phyloP scores from a whole-genome alignment of 305 asterid species.

The Solanum hybrid region DNA sequence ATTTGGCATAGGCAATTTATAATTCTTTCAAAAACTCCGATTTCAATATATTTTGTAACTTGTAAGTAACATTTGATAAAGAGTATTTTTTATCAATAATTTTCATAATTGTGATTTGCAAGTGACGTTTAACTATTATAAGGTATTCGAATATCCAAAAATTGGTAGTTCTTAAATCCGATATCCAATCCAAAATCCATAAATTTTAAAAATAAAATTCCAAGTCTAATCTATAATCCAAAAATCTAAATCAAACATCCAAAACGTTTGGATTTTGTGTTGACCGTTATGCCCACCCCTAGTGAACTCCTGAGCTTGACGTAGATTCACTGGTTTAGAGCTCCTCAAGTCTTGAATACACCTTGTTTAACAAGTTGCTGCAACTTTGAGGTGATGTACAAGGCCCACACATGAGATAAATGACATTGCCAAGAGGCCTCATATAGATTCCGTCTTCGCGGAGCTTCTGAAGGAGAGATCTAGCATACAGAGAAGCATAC shows the following conservation, averaged over 20 bases:
- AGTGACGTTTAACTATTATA: neutral
- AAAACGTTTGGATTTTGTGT: neutral
- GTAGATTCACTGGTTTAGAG: slow-evolving; percentile 14
- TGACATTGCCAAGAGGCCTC: slow-evolving; percentile 90
- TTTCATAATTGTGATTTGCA: no score
- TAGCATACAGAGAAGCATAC: slow-evolving; percentile 74
- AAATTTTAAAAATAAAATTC: neutral
- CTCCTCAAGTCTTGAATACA: slow-evolving; percentile 48
- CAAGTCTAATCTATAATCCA: neutral
- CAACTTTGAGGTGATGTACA: slow-evolving; percentile 60
- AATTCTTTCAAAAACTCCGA: no score
- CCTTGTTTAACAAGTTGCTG: slow-evolving; percentile 37
- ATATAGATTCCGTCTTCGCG: slow-evolving; percentile 73
- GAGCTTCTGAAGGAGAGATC: slow-evolving; percentile 55
- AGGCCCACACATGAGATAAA: slow-evolving; percentile 89
- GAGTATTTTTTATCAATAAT: no score
- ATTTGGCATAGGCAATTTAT: no score
- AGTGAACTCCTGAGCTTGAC: neutral
- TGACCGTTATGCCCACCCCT: neutral
- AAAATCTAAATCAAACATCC: neutral
- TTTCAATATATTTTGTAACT: no score
- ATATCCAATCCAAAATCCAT: neutral
- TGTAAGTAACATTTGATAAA: no score
- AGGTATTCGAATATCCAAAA: neutral
- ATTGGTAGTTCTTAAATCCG: neutral